Evolutionary conservation across 2,329 filamentous ascomycete species (phyloP).

Genomic region (Colletotrichum cereale): DNA sequence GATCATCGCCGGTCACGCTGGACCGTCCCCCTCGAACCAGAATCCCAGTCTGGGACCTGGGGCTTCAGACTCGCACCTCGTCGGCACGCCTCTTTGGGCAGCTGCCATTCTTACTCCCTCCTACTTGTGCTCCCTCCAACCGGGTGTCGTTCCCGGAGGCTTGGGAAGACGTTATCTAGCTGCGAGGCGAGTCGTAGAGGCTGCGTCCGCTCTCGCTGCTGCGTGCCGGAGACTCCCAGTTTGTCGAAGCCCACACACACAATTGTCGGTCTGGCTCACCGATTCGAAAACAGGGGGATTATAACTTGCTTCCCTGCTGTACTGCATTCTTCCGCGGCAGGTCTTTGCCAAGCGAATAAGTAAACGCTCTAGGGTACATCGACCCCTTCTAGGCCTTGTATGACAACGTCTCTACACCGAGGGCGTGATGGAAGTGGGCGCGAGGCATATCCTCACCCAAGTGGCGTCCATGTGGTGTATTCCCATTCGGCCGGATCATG

Average conservation of each 20-base stretch:
- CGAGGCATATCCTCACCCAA: constrained; percentile 9
- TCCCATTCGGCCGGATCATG: constrained; percentile 39
- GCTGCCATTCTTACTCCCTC: not conserved
- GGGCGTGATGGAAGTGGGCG: constrained; percentile 4
- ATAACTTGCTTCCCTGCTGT: constrained; percentile 18
- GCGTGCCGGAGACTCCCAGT: constrained; percentile 24
- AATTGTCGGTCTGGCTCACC: constrained; percentile 33
- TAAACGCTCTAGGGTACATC: constrained; percentile 11
- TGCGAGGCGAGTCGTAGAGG: constrained; percentile 17
- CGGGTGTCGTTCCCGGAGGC: constrained; percentile 2
- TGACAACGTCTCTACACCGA: not conserved
- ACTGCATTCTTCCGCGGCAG: constrained; percentile 13
- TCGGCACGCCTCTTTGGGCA: constrained; percentile 4
- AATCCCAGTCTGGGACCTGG: constrained; percentile 23
- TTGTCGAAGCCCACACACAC: constrained; percentile 20
- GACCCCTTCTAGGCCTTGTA: constrained; percentile 16
- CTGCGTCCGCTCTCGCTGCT: constrained; percentile 22
- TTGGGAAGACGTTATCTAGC: constrained; percentile 4
- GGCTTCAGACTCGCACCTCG: constrained; percentile 20
- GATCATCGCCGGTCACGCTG: constrained; percentile 31
- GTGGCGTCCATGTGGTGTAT: constrained; percentile 37
- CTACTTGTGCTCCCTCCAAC: not conserved
- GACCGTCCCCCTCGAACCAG: constrained; percentile 6
- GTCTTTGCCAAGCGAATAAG: constrained; percentile 25
- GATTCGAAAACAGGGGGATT: constrained; percentile 21